A percentile compares a stretch with the other conserved stretches of the same genome.
phyloP scores from a whole-genome alignment of 805 yeast species.

The Candida golubevii region DNA sequence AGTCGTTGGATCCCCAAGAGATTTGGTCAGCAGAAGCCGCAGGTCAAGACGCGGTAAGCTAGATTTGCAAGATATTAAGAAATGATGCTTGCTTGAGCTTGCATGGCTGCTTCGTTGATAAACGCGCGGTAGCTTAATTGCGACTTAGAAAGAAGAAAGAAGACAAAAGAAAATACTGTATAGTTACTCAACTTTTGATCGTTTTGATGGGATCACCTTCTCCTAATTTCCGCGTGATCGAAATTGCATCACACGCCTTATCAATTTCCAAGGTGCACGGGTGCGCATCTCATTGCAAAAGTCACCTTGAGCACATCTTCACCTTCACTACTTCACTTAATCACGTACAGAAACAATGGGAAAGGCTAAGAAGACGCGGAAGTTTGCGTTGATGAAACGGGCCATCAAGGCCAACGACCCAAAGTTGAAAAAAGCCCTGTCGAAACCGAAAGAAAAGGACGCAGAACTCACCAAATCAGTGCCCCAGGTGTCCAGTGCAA shows the following conservation, averaged over 20 bases:
- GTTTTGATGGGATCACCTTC: too few relatives aligned
- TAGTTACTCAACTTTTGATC: neutral
- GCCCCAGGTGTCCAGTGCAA: constrained; percentile 94
- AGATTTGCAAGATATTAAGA: neutral
- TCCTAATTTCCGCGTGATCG: too few relatives aligned
- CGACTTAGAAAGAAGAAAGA: too few relatives aligned
- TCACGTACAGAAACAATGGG: constrained; percentile 56
- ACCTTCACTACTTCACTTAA: neutral
- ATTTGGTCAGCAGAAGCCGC: constrained; percentile 13
- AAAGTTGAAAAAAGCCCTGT: constrained; percentile 28
- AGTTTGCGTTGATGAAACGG: constrained; percentile 90
- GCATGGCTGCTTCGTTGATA: too few relatives aligned
- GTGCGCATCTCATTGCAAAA: constrained; percentile 13
- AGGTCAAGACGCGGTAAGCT: neutral
- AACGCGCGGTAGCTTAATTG: too few relatives aligned
- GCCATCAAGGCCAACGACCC: constrained; percentile 71
- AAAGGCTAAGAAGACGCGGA: constrained; percentile 93
- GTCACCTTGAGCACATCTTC: neutral
- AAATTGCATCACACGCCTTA: too few relatives aligned
- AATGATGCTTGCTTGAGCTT: too few relatives aligned
- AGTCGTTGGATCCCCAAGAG: constrained; percentile 13
- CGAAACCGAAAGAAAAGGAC: constrained; percentile 43
- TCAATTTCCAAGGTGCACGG: constrained; percentile 13
- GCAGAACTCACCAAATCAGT: constrained; percentile 53
- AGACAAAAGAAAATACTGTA: too few relatives aligned